Evolutionary conservation across 148 eudicot species (phyloP).

Genomic region (Fallopia convolvulus): DNA sequence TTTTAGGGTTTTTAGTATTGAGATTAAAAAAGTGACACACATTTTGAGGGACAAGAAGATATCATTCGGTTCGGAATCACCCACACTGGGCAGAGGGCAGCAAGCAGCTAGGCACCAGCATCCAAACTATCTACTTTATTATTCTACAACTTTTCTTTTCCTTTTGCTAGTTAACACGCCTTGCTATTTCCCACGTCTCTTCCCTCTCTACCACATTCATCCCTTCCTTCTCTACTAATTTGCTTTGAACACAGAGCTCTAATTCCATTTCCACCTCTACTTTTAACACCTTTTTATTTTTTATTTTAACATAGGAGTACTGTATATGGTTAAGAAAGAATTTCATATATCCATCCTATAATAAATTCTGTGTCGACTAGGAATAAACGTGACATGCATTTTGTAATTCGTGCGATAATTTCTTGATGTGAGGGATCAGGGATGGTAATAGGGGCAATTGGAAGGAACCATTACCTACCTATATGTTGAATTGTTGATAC

Average conservation of each 20-base stretch:
- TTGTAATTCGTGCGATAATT: too few relatives aligned
- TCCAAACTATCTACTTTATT: not conserved
- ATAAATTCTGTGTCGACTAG: too few relatives aligned
- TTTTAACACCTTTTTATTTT: not conserved
- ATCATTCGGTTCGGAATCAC: not conserved
- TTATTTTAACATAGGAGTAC: too few relatives aligned
- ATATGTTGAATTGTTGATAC: too few relatives aligned
- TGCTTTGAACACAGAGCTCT: not conserved
- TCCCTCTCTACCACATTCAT: not conserved
- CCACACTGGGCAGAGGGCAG: not conserved
- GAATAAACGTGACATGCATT: too few relatives aligned
- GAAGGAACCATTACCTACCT: too few relatives aligned
- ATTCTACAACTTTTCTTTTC: not conserved
- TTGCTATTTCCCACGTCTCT: not conserved
- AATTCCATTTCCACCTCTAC: not conserved
- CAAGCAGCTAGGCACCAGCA: not conserved
- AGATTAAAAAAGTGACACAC: not conserved
- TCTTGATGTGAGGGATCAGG: too few relatives aligned
- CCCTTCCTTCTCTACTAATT: not conserved
- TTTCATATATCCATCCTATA: not conserved
- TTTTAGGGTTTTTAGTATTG: not conserved
- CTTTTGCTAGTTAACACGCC: not conserved
- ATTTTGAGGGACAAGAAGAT: not conserved
- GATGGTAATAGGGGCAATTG: too few relatives aligned
- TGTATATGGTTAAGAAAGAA: too few relatives aligned